Percentiles rank a stretch among this genome's conserved stretches.
These are phyloP conservation scores for Tubosaeta sp. DNA, from an alignment of 768 basidiomycete genomes.

Conservation along the genomic window DNA sequence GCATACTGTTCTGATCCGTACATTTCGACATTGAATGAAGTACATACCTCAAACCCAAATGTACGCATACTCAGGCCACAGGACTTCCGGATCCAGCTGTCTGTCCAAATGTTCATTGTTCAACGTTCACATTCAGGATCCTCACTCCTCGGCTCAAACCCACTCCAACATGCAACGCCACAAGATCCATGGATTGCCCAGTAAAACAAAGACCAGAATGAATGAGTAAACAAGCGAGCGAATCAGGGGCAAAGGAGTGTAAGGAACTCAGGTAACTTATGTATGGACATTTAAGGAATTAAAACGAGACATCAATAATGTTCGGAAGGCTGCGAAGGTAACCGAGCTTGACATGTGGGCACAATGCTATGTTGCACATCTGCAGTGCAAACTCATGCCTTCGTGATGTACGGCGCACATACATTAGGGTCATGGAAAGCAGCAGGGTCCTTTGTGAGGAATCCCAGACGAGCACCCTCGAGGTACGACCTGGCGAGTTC, in stretches of 20 bases:
- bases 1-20: too few relatives aligned
- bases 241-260: background rate
- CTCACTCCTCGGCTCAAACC: too few relatives aligned
- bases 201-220: background rate
- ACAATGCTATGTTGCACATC: background rate
- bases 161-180: too few relatives aligned
- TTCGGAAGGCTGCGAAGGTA: background rate
- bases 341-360: background rate
- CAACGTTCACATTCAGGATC: too few relatives aligned
- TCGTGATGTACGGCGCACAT: conserved; percentile 49
- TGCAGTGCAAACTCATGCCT: background rate
- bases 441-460: conserved; percentile 61
- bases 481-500: conserved; percentile 59
- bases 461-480: conserved; percentile 55
- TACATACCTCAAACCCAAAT: too few relatives aligned
- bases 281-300: background rate
- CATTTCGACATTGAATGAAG: too few relatives aligned
- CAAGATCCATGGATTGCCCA: background rate
- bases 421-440: conserved; percentile 52
- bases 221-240: background rate
- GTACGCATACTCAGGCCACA: too few relatives aligned
- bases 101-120: background rate
- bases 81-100: too few relatives aligned
- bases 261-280: background rate
- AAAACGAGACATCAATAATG: background rate